Evolutionary conservation across 1,139 yeast species (phyloP).

Genomic region (Blastobotrys indianensis): DNA sequence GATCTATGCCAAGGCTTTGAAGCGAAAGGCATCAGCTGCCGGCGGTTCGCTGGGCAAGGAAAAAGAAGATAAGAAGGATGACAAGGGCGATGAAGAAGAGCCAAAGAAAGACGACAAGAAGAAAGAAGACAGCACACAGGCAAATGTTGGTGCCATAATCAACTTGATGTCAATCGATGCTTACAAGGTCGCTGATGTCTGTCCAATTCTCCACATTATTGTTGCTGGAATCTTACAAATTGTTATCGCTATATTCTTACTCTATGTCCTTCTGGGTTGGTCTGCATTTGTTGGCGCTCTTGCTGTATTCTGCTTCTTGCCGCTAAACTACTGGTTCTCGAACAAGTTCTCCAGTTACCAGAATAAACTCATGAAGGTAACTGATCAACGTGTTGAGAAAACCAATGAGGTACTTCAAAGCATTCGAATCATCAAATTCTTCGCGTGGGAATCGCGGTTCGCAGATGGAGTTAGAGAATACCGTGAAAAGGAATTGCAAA

Average conservation of each 20-base stretch:
- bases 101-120: constrained; percentile 9
- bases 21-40: constrained; percentile 62
- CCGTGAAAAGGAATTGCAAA: constrained; percentile 63
- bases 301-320: constrained; percentile 60
- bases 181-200: constrained; percentile 81
- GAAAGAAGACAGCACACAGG: constrained; percentile 42
- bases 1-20: constrained; percentile 84
- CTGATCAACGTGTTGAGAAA: constrained; percentile 88
- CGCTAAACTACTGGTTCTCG: constrained; percentile 67
- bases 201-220: constrained; percentile 81
- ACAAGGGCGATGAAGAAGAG: constrained; percentile 21
- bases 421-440: constrained; percentile 87
- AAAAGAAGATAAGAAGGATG: constrained; percentile 19
- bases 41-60: constrained; percentile 19
- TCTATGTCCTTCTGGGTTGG: constrained; percentile 76
- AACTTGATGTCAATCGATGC: constrained; percentile 95
- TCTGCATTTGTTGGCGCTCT: constrained; percentile 79
- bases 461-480: constrained; percentile 62
- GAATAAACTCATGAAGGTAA: constrained; percentile 63
- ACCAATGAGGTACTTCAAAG: constrained; percentile 88
- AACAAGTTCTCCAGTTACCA: constrained; percentile 58
- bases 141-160: constrained; percentile 86
- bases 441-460: constrained; percentile 92
- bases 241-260: constrained; percentile 54
- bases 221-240: constrained; percentile 70